Conservation (phyloP, 352 stramenopile genomes). For the Elongisporangium prolatum region DNA sequence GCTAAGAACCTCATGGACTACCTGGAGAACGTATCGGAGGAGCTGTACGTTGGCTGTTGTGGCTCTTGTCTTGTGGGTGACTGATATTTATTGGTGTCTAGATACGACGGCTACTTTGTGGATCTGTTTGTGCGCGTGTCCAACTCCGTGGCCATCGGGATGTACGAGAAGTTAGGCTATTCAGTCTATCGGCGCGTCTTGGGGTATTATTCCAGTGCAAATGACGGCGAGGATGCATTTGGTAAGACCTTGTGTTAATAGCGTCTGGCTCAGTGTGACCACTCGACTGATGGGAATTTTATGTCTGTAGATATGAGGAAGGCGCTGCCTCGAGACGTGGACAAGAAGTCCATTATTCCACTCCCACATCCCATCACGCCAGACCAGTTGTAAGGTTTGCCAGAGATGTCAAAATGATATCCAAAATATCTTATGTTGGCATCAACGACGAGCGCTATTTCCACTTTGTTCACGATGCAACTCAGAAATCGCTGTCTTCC, state of each 20-base stretch:
- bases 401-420: background rate
- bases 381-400: slow-evolving; percentile 46
- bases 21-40: slow-evolving; percentile 84
- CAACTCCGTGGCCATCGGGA: slow-evolving; percentile 90
- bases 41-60: slow-evolving; percentile 34
- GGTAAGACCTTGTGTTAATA: slow-evolving; percentile 31
- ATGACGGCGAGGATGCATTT: slow-evolving; percentile 85
- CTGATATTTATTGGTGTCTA: slow-evolving; percentile 21
- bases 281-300: slow-evolving; percentile 2
- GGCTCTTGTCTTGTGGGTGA: background rate
- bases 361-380: slow-evolving; percentile 81
- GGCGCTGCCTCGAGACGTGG: slow-evolving; percentile 78
- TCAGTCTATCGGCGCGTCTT: slow-evolving; percentile 89
- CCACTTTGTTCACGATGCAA: no score
- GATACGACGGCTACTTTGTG: slow-evolving; percentile 95
- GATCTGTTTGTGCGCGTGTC: slow-evolving; percentile 98
- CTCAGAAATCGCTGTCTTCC: no score
- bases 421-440: no score
- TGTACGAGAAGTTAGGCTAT: slow-evolving; percentile 94
- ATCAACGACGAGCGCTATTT: no score
- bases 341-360: slow-evolving; percentile 91
- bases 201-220: slow-evolving; percentile 89
- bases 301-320: slow-evolving; percentile 89
- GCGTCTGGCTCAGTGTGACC: background rate
- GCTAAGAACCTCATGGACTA: slow-evolving; percentile 94